Evolutionary conservation across 495 filamentous ascomycete genomes (phyloP), one percentile per base, ranked within the genome.

Genomic region (Apiosordaria backusii): DNA sequence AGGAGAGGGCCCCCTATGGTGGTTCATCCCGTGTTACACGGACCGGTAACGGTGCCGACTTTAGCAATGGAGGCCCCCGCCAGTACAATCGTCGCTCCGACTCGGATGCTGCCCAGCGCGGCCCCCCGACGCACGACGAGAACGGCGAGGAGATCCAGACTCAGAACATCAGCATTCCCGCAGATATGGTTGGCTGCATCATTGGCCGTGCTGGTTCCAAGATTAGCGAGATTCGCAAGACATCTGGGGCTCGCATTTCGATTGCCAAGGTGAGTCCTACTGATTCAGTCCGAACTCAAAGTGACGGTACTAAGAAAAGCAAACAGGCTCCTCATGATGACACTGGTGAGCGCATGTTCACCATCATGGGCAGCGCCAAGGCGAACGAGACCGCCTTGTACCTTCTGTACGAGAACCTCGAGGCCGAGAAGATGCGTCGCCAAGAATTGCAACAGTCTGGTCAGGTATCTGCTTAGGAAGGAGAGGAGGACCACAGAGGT

Each of bases 141-240:
- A 94, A 98, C 64, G 95, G 96, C 57, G 96, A 99, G 75, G 94
- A 97, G 77, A 88, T 97, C 60, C 95, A 97, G 79, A 99, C 95
- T 5, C 96, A 99, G 73, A 98, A 98, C 79, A 99, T 99, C 82
- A 97, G 92, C 80, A 99, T 99, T 72, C 95, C 95, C 29, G 90
- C 95, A 23, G 95, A 99, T 80, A 99, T 99, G 95, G 95, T 99
- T 79, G 95, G 95, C 63, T 99, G 95, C 81, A 99, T 99, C 81
- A 99, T 99, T 76, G 95, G 95, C 65, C 89, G 93, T 63, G 91
- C 81, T 54, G 95, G 95, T 63, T 91, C 84, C 82, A 99, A 98
- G 85, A 99, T 99, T 74, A 96, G 91, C 74, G 95, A 99, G 79
- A 99, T 99, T 71, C 89, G 95, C 72, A 93, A 96, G 80, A 92